A percentile compares a stretch with the other conserved stretches of the same genome.
Conservation (phyloP, 805 yeast genomes). For the Yarrowia yakushimensis region DNA sequence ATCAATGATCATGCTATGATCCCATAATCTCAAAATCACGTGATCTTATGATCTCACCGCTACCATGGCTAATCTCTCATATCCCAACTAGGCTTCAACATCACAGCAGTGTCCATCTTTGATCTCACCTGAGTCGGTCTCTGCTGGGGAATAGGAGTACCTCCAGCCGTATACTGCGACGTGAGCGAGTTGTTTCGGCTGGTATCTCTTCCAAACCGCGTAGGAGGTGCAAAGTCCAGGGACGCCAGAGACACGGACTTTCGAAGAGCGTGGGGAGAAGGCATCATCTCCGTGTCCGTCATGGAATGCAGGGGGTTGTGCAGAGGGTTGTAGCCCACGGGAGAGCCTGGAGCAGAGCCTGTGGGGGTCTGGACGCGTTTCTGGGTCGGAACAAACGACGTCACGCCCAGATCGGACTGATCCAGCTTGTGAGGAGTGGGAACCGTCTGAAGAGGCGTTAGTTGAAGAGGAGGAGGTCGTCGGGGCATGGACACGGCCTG, state of each 20-base stretch:
- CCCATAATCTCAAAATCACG: too few species aligned
- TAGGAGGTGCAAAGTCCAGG: slow-evolving; percentile 33
- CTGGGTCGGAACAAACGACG: neutral
- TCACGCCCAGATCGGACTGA: slow-evolving; percentile 29
- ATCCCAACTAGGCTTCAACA: slow-evolving; percentile 34
- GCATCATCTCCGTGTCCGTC: slow-evolving; percentile 28
- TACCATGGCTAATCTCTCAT: slow-evolving; percentile 31
- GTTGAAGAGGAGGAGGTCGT: slow-evolving; percentile 17
- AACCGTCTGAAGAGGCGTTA: slow-evolving; percentile 27
- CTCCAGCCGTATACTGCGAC: slow-evolving; percentile 10
- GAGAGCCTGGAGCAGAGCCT: slow-evolving; percentile 17
- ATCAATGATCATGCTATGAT: too few species aligned
- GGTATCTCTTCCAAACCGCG: slow-evolving; percentile 13
- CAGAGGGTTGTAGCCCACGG: slow-evolving; percentile 15
- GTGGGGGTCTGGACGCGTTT: slow-evolving; percentile 6
- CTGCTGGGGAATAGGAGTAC: slow-evolving; percentile 11
- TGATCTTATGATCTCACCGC: too few species aligned
- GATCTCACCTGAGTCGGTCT: slow-evolving; percentile 31
- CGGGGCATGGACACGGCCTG: neutral
- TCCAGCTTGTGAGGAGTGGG: slow-evolving; percentile 33
- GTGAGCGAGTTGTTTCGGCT: slow-evolving; percentile 26
- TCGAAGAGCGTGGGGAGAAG: slow-evolving; percentile 32
- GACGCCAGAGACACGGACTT: slow-evolving; percentile 29
- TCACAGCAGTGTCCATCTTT: slow-evolving; percentile 28
- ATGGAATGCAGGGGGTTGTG: slow-evolving; percentile 18